Base-by-base conservation (phyloP, 2,329 filamentous ascomycete genomes). In the Bertia moriformis region DNA sequence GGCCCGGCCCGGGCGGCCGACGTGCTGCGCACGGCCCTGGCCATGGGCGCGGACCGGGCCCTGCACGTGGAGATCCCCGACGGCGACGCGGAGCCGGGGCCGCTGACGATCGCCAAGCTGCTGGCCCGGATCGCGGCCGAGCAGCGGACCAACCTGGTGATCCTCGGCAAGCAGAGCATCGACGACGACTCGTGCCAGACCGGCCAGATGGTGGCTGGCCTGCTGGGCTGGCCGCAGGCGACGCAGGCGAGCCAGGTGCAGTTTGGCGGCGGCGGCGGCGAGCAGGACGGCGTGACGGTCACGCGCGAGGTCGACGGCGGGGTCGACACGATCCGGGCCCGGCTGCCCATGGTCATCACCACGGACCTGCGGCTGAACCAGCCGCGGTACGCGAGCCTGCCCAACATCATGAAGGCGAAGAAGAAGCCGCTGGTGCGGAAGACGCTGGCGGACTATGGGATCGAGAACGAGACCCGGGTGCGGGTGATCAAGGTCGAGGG, bases 361-460 rank as follows among this genome's bases (percentile, higher is more conserved):
- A 94, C 91, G 44, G 91, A 98, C 66, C 60, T 98, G 63, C 68
- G 91, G 39, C 66, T 98, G 58, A 98, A 98, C 56, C 85, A 93
- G 73, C 91, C 91, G 43, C 70, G 91, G 46, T 98, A 94, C 59
- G 91, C 89, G 17, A 94, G 78, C 61, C 60, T 98, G 73, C 89
- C 88, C 38, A 96, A 96, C 58, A 96, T 98, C 48, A 98, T 98
- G 91, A 98, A 96, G 80, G 91, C 91, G 39, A 98, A 98, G 83
- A 98, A 96, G 83, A 98, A 98, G 82, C 84, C 84, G 54, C 55
- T 98, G 51, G 86, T 91, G 52, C 96, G 95, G 81, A 82, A 85
- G 71, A 85, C 73, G 47, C 59, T 95, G 57, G 71, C 67, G 41
- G 91, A 98, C 55, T 83, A 83, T 58, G 85, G 83, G 2, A 62